Conservation (phyloP, 495 filamentous ascomycete genomes). For the Acidiella bohemica region DNA sequence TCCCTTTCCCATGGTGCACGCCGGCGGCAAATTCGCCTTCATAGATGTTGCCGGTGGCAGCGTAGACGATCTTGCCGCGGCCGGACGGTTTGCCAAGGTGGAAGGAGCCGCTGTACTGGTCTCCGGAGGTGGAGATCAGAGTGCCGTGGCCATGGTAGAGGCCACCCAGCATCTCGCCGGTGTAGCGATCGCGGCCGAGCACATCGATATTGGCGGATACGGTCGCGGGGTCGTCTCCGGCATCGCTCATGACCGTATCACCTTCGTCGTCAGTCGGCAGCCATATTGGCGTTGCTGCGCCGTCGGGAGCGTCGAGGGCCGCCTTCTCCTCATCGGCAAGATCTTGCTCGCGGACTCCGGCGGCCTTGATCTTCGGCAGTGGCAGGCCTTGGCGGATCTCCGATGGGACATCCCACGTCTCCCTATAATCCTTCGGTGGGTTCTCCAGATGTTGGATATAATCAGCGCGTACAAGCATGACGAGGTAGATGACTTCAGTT, state of each 20-base stretch:
- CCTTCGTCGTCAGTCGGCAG: conserved; percentile 10
- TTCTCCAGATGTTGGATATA: background rate
- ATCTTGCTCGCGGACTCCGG: background rate
- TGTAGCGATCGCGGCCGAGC: conserved; percentile 26
- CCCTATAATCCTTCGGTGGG: background rate
- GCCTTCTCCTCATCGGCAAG: background rate
- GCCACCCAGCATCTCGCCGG: conserved; percentile 21
- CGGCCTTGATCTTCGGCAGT: background rate
- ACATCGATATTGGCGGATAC: conserved; percentile 13
- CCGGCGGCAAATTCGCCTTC: conserved; percentile 45
- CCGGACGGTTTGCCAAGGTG: conserved; percentile 37
- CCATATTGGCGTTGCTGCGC: conserved; percentile 5
- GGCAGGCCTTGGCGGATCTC: conserved; percentile 3
- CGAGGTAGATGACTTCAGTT: conserved; percentile 44
- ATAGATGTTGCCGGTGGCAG: conserved; percentile 46
- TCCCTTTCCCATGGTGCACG: conserved; percentile 46
- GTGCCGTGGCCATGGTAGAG: conserved; percentile 32
- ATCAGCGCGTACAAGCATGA: conserved; percentile 46
- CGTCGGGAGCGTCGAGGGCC: background rate
- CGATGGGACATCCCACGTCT: conserved; percentile 9
- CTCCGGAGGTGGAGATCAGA: conserved; percentile 40
- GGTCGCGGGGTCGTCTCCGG: background rate
- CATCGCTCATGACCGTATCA: conserved; percentile 15
- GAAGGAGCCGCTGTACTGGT: conserved; percentile 44
- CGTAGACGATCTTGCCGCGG: conserved; percentile 45